Evolutionary conservation across 805 yeast species (phyloP).

Genomic region (Saccharomycopsis amapae): DNA sequence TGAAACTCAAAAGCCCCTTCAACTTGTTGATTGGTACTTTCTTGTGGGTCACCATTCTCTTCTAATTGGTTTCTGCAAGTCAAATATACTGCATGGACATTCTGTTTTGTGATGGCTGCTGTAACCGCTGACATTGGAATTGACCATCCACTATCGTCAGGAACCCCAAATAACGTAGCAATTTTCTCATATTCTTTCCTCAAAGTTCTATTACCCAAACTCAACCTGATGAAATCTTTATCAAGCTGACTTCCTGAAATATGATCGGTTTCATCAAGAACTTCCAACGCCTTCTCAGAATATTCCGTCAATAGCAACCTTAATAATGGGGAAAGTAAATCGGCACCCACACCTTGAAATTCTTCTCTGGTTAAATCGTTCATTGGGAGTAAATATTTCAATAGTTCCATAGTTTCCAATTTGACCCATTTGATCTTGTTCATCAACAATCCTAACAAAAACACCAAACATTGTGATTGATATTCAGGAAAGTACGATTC

Average conservation of each 20-base stretch:
- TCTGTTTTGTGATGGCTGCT: slow-evolving; percentile 81
- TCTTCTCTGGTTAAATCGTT: slow-evolving; percentile 73
- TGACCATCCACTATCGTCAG: slow-evolving; percentile 91
- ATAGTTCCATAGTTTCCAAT: slow-evolving; percentile 66
- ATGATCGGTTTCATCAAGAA: slow-evolving; percentile 72
- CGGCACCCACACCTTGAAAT: slow-evolving; percentile 90
- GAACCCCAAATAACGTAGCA: slow-evolving; percentile 88
- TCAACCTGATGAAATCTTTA: slow-evolving; percentile 84
- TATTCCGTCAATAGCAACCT: slow-evolving; percentile 71
- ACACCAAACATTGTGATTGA: slow-evolving; percentile 67
- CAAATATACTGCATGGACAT: slow-evolving; percentile 91
- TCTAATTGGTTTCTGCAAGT: slow-evolving; percentile 47
- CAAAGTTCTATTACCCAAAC: slow-evolving; percentile 74
- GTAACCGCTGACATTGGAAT: slow-evolving; percentile 92
- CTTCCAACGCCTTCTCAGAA: slow-evolving; percentile 85
- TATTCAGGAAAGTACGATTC: slow-evolving; percentile 63
- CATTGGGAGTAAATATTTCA: slow-evolving; percentile 67
- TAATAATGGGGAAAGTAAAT: slow-evolving; percentile 81
- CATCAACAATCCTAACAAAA: slow-evolving; percentile 70
- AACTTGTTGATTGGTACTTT: slow-evolving; percentile 32
- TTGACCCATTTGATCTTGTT: slow-evolving; percentile 77
- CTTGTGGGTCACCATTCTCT: slow-evolving; percentile 28
- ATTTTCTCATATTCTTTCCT: slow-evolving; percentile 78
- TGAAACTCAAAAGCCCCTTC: slow-evolving; percentile 32
- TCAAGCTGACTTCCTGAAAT: slow-evolving; percentile 91